Evolutionary conservation across 208 protist genomes (phyloP), one percentile per base, ranked within the genome.

Genomic region (Crithidia expoeki): DNA sequence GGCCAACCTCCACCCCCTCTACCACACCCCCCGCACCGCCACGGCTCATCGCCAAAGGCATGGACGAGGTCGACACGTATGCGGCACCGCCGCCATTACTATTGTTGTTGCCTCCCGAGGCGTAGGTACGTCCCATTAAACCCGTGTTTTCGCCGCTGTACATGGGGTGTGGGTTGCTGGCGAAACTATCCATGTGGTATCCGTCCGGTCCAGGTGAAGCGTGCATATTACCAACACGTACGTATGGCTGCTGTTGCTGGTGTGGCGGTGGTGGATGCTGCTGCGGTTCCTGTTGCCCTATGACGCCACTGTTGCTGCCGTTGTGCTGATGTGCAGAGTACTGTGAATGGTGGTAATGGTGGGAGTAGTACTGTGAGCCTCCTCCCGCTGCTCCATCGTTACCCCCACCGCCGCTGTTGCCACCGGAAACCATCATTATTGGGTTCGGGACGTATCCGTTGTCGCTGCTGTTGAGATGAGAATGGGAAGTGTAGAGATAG

Each of bases 171-270:
- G 36, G 2, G 34, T 27, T 25, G n/a, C 34, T 10, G n/a, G 2
- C n/a, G 30, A 4, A 19, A 38, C 28, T 6, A 4, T 3, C 25
- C 19, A 12, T 25, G n/a, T 33, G 34, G 36, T 51, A 72, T 11
- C 34, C 33, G 36, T 34, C 4, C 4, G 42, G 14, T 21, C 9
- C 42, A 17, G 46, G 12, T 1, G 34, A 14, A 4, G 51, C 42
- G 2, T n/a, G 23, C 30, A 46, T 36, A 11, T 36, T 28, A 9
- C 59, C 68, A 11, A 74, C 14, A 46, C 50, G 68, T 30, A 62
- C 68, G 51, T 68, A 67, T 10, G 59, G 67, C 55, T 44, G 66
- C 42, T 25, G 42, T 17, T 55, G 49, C 62, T 16, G 47, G 47
- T 25, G 47, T 47, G 23, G 27, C 60, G 23, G 28, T 30, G 14